A percentile compares a stretch with the other conserved stretches of the same genome.
phyloP scores from a whole-genome alignment of 805 yeast species.

The Spathaspora hagerdaliae region DNA sequence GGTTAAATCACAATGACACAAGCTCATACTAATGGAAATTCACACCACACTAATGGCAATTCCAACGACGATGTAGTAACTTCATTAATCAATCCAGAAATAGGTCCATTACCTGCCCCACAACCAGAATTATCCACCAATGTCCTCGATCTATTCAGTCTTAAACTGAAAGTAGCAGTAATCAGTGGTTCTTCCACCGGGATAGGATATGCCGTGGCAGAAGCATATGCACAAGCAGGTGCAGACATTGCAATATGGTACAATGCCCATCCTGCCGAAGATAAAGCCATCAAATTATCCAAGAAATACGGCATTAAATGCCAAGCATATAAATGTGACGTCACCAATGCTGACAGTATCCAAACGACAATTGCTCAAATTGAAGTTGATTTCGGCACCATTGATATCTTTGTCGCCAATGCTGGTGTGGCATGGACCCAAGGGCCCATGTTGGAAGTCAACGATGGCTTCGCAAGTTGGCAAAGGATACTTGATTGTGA shows the following conservation, averaged over 20 bases:
- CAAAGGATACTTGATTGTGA: conserved; percentile 36
- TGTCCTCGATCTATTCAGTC: conserved; percentile 67
- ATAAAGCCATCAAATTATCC: conserved; percentile 53
- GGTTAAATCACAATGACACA: too few species aligned
- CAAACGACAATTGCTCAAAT: conserved; percentile 46
- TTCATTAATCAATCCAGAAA: conserved; percentile 20
- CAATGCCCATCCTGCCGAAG: conserved; percentile 52
- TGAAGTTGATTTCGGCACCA: conserved; percentile 67
- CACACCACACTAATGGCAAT: neutral
- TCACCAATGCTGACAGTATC: conserved; percentile 48
- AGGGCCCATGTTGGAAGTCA: conserved; percentile 45
- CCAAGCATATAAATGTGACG: conserved; percentile 62
- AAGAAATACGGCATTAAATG: conserved; percentile 56
- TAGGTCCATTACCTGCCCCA: conserved; percentile 47
- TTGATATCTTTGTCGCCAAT: conserved; percentile 83
- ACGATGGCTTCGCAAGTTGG: conserved; percentile 30
- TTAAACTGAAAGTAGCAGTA: conserved; percentile 79
- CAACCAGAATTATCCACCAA: conserved; percentile 48
- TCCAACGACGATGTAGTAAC: neutral
- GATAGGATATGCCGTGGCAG: conserved; percentile 78
- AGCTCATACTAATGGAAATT: too few species aligned
- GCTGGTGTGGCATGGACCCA: conserved; percentile 85
- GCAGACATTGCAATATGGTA: conserved; percentile 63
- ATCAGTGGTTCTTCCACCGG: conserved; percentile 86
- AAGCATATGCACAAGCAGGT: conserved; percentile 82